These are phyloP conservation scores for Neurospora sp. DNA, from an alignment of 495 filamentous ascomycete genomes.

Conservation along the genomic window DNA sequence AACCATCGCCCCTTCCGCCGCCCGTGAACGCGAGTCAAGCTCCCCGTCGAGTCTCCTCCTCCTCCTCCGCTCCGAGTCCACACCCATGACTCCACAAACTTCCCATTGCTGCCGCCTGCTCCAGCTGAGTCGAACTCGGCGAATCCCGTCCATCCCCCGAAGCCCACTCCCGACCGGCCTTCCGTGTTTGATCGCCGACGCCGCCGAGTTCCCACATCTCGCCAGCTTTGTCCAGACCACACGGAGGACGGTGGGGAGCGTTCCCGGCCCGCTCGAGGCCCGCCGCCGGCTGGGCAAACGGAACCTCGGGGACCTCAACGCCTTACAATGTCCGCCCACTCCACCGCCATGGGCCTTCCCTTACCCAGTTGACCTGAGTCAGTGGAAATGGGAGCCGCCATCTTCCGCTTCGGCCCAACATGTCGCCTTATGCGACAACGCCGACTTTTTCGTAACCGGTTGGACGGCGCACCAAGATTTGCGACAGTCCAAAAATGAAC, in stretches of 20 bases:
- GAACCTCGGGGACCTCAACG: slow-evolving; percentile 35
- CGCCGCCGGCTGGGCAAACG: slow-evolving; percentile 42
- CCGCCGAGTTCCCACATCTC: not conserved
- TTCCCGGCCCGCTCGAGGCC: slow-evolving; percentile 42
- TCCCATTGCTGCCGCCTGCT: slow-evolving; percentile 33
- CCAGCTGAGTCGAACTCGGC: slow-evolving; percentile 11
- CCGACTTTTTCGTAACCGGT: not conserved
- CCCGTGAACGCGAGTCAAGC: not conserved
- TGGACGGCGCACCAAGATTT: not conserved
- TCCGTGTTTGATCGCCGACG: not conserved
- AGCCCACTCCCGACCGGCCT: not conserved
- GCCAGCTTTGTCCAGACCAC: not conserved
- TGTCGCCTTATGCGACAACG: not conserved
- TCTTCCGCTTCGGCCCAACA: slow-evolving; percentile 3
- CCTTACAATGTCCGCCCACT: slow-evolving; percentile 23
- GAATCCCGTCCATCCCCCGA: not conserved
- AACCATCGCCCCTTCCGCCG: not conserved
- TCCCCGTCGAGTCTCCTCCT: not conserved
- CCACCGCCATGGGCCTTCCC: slow-evolving; percentile 32
- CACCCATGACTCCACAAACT: slow-evolving; percentile 23
- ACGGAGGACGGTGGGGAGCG: slow-evolving; percentile 19
- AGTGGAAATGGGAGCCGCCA: slow-evolving; percentile 43
- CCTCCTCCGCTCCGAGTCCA: not conserved
- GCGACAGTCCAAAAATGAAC: not conserved
- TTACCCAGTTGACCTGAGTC: slow-evolving; percentile 26